Percentiles rank a stretch among this genome's conserved stretches.
phyloP scores from a whole-genome alignment of 495 filamentous ascomycete genomes.

The Peziza echinospora region DNA sequence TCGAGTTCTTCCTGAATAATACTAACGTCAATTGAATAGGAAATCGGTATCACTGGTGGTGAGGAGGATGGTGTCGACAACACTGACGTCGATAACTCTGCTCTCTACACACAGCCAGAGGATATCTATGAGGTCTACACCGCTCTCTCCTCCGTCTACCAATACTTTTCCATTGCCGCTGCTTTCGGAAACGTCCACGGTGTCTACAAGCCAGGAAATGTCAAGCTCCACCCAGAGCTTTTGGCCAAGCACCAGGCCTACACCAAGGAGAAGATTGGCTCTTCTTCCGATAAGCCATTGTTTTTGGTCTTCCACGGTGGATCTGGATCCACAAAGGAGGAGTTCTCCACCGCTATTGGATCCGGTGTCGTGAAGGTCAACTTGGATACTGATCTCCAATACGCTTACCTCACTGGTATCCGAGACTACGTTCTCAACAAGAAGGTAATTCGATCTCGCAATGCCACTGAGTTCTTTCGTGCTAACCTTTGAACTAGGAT shows the following conservation, averaged over 20 bases:
- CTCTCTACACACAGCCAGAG: conserved; percentile 93
- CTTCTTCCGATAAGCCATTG: conserved; percentile 64
- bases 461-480: background rate
- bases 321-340: conserved; percentile 68
- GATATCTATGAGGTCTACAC: conserved; percentile 80
- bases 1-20: background rate
- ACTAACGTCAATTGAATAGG: conserved; percentile 25
- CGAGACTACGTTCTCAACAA: conserved; percentile 84
- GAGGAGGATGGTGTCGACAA: conserved; percentile 91
- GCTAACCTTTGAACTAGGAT: conserved; percentile 24
- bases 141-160: conserved; percentile 55
- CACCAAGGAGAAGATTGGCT: conserved; percentile 50
- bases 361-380: conserved; percentile 98
- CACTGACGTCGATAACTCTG: conserved; percentile 76
- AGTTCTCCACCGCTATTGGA: conserved; percentile 67
- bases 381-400: conserved; percentile 77
- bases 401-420: conserved; percentile 70
- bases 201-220: conserved; percentile 97
- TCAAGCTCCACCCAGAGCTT: conserved; percentile 82
- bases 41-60: conserved; percentile 85
- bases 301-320: conserved; percentile 99
- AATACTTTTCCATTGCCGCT: conserved; percentile 93
- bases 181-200: conserved; percentile 98
- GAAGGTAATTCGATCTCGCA: conserved; percentile 26
- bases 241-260: conserved; percentile 84